These are phyloP conservation scores for Calendula officinalis DNA, from an alignment of 129 eudicot species.

Conservation along the genomic window DNA sequence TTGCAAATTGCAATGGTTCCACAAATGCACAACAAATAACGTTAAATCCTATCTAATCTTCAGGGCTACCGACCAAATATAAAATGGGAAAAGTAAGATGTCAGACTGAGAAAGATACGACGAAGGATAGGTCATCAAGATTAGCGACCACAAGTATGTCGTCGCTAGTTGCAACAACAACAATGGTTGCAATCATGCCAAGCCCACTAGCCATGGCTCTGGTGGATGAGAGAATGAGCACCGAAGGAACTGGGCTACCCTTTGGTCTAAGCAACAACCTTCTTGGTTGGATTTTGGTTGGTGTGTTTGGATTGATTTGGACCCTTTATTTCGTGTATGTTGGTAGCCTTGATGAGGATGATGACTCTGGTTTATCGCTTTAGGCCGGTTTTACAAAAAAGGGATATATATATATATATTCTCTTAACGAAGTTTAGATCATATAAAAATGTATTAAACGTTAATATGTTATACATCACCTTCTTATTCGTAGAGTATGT, in stretches of 20 bases:
- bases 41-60: background rate
- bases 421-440: no score
- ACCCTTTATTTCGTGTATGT: constrained; percentile 57
- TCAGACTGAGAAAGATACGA: constrained; percentile 35
- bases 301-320: constrained; percentile 83
- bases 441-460: no score
- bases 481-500: no score
- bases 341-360: constrained; percentile 79
- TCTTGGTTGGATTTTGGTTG: constrained; percentile 82
- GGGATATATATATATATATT: no score
- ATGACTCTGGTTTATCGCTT: constrained; percentile 91
- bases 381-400: constrained; percentile 18
- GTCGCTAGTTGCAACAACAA: constrained; percentile 65
- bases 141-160: constrained; percentile 48
- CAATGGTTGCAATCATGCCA: constrained; percentile 53
- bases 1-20: background rate
- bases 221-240: constrained; percentile 98
- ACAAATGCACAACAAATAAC: background rate
- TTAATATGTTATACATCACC: no score
- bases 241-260: constrained; percentile 95
- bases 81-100: constrained; percentile 60
- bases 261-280: constrained; percentile 95
- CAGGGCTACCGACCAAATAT: constrained; percentile 57
- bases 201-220: constrained; percentile 85
- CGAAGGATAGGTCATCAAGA: constrained; percentile 26